Evolutionary conservation across 225 moss, liverwort and hornwort species (phyloP).

Genomic region (Rhytidiadelphus loreus): DNA sequence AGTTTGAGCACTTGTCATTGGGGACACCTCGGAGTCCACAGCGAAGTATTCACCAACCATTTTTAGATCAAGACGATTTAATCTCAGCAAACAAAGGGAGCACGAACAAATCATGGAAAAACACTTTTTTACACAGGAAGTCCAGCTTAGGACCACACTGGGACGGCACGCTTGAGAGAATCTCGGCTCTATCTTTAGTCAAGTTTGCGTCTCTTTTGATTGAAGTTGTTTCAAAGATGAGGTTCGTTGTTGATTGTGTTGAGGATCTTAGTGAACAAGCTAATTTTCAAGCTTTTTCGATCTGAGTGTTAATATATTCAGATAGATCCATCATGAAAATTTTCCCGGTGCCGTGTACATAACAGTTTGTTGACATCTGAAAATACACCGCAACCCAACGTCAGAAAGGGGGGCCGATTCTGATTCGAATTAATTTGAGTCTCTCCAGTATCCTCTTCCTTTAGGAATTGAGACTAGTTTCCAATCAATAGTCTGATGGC

Average conservation of each 20-base stretch:
- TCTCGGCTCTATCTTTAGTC: slow-evolving; percentile 82
- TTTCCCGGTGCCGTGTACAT: background rate
- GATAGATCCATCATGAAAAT: background rate
- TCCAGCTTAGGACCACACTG: slow-evolving; percentile 49
- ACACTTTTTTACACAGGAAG: slow-evolving; percentile 39
- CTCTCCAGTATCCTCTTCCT: background rate
- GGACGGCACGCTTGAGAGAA: slow-evolving; percentile 74
- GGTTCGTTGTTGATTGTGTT: slow-evolving; percentile 64
- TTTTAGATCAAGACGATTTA: background rate
- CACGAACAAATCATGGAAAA: slow-evolving; percentile 29
- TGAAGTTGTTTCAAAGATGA: slow-evolving; percentile 85
- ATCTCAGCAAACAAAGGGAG: background rate
- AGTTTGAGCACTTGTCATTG: background rate
- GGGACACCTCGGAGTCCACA: background rate
- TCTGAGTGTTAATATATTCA: background rate
- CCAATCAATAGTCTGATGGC: background rate
- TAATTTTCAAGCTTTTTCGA: slow-evolving; percentile 23
- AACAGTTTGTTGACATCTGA: background rate
- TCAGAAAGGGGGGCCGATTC: background rate
- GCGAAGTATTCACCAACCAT: background rate
- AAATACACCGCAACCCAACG: too few relatives aligned
- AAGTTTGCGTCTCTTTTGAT: slow-evolving; percentile 86
- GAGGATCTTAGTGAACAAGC: slow-evolving; percentile 59
- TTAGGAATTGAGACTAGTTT: background rate
- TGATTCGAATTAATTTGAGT: background rate